Percentiles rank a stretch among this genome's conserved stretches.
phyloP scores from a whole-genome alignment of 805 yeast genomes.

The Nakazawaea populi region DNA sequence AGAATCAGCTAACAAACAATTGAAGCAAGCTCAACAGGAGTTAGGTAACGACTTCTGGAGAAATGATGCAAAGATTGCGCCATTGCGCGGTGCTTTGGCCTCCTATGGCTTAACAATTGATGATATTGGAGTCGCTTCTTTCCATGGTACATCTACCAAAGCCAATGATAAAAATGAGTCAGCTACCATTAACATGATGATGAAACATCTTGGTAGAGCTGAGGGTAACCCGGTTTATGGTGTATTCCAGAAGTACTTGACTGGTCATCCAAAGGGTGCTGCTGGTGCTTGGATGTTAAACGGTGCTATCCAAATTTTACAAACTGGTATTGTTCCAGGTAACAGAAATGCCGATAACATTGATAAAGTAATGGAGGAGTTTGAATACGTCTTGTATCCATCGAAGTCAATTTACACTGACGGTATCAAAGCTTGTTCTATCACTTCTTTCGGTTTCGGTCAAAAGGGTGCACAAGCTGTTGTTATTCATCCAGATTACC shows the following conservation, averaged over 20 bases:
- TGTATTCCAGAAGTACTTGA: conserved; percentile 97
- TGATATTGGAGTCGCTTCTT: conserved; percentile 93
- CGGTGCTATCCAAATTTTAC: conserved; percentile 92
- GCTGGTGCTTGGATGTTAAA: conserved; percentile 99
- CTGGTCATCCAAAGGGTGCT: conserved; percentile 99
- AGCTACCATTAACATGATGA: conserved; percentile 85
- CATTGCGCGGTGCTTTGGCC: conserved; percentile 95
- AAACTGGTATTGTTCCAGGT: conserved; percentile 95
- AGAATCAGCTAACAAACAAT: conserved; percentile 80
- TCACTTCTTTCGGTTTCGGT: conserved; percentile 98
- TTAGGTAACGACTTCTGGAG: conserved; percentile 96
- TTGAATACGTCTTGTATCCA: conserved; percentile 87
- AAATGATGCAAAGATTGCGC: conserved; percentile 91
- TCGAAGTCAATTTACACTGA: conserved; percentile 90
- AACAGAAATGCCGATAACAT: conserved; percentile 98
- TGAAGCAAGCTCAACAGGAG: conserved; percentile 81
- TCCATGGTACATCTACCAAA: conserved; percentile 98
- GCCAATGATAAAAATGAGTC: conserved; percentile 99
- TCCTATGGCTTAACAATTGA: conserved; percentile 89
- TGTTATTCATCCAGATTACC: conserved; percentile 87
- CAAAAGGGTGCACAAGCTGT: conserved; percentile 98
- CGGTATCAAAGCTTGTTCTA: conserved; percentile 94
- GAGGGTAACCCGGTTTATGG: conserved; percentile 97
- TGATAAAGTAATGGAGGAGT: conserved; percentile 77
- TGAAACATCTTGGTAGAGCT: conserved; percentile 91